phyloP scores from a whole-genome alignment of 1,139 yeast genomes.

The Protomyces pachydermus region DNA sequence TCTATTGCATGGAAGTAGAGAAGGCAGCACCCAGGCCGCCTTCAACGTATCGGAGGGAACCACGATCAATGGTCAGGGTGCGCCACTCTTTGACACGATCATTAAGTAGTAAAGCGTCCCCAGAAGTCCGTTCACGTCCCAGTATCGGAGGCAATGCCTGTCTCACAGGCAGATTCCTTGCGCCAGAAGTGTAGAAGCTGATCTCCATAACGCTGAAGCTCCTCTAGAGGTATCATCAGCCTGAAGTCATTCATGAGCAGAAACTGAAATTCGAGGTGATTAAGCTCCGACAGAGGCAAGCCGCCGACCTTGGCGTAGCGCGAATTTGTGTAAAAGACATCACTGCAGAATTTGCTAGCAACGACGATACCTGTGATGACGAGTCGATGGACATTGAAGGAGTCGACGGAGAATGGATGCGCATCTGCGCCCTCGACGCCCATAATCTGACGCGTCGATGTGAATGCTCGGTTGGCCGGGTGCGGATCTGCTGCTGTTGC shows the following conservation, averaged over 20 bases:
- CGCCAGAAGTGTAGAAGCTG: constrained; percentile 78
- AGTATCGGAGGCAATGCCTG: too few species aligned
- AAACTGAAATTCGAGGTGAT: constrained; percentile 87
- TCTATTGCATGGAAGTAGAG: too few species aligned
- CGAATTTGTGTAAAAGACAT: constrained; percentile 90
- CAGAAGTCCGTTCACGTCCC: too few species aligned
- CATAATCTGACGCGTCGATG: constrained; percentile 29
- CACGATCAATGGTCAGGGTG: too few species aligned
- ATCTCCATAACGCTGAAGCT: constrained; percentile 85
- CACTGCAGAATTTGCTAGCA: constrained; percentile 90
- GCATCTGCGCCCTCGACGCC: constrained; percentile 31
- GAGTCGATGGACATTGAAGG: constrained; percentile 87
- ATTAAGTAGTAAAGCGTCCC: too few species aligned
- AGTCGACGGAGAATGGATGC: constrained; percentile 75
- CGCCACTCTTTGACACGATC: too few species aligned
- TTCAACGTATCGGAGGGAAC: too few species aligned
- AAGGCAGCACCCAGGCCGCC: too few species aligned
- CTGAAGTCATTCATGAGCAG: constrained; percentile 76
- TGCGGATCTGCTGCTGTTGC: not conserved
- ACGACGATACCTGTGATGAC: constrained; percentile 96
- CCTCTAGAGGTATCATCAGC: constrained; percentile 82
- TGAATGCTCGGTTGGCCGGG: constrained; percentile 2
- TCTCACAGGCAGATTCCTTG: constrained; percentile 27
- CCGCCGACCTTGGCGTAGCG: constrained; percentile 94
- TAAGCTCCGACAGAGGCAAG: constrained; percentile 84